Evolutionary conservation across 148 eudicot genomes (phyloP).

Genomic region (Chenopodium suecicum): DNA sequence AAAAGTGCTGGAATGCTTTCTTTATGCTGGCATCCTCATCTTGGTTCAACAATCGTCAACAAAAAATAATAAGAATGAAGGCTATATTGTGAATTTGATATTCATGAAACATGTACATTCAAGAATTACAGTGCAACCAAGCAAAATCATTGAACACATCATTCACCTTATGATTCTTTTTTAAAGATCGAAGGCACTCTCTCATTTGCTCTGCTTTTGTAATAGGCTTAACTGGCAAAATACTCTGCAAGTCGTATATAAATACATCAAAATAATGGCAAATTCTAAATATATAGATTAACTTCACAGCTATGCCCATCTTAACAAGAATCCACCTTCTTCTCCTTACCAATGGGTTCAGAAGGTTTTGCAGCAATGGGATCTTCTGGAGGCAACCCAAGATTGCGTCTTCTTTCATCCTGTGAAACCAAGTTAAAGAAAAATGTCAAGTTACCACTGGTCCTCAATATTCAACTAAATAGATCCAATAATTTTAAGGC

Average conservation of each 20-base stretch:
- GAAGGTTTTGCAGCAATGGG: constrained; percentile 73
- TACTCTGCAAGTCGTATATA: constrained; percentile 43
- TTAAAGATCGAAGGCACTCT: constrained; percentile 80
- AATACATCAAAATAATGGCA: constrained; percentile 12
- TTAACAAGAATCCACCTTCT: constrained; percentile 53
- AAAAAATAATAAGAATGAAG: neutral
- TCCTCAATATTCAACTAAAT: neutral
- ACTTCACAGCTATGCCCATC: neutral
- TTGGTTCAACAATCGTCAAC: constrained; percentile 36
- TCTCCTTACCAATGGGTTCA: constrained; percentile 77
- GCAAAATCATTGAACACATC: neutral
- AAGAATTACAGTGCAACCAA: neutral
- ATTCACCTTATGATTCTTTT: constrained; percentile 30
- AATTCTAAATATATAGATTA: neutral
- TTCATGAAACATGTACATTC: neutral
- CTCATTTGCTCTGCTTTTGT: constrained; percentile 95
- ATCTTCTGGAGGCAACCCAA: constrained; percentile 88
- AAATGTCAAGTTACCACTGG: neutral
- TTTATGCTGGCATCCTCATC: constrained; percentile 91
- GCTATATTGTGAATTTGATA: neutral
- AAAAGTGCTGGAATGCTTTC: constrained; percentile 86
- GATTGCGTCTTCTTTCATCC: constrained; percentile 98
- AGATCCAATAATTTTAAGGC: neutral
- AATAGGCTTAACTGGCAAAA: constrained; percentile 80
- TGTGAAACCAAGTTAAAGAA: constrained; percentile 22